Percentiles rank a stretch among this genome's conserved stretches.
Conservation (phyloP, 352 stramenopile genomes). For the Phytopythium aichiense region DNA sequence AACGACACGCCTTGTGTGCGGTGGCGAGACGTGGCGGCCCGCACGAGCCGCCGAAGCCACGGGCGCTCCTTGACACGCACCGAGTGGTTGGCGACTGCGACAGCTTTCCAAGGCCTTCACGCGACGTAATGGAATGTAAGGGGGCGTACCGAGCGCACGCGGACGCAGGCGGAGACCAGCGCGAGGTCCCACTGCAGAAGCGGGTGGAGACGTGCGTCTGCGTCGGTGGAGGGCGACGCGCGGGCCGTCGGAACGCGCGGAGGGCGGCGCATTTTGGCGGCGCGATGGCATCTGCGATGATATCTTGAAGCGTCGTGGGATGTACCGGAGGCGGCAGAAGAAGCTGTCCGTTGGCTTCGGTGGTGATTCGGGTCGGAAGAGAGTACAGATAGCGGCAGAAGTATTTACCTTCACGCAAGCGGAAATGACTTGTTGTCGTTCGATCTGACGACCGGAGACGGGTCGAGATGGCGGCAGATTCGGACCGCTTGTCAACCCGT, state of each 20-base stretch:
- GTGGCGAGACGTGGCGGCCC: conserved; percentile 47
- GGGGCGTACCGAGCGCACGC: conserved; percentile 29
- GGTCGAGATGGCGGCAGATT: too few species aligned
- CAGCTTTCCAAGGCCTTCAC: not conserved
- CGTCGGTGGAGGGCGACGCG: not conserved
- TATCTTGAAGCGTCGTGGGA: too few species aligned
- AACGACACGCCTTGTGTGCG: conserved; percentile 63
- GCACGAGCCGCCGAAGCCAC: conserved; percentile 34
- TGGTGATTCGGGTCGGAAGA: too few species aligned
- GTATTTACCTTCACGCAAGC: too few species aligned
- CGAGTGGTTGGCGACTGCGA: not conserved
- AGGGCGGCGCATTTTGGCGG: not conserved
- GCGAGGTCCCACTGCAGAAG: conserved; percentile 57
- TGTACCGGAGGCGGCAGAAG: too few species aligned
- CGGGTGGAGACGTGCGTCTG: conserved; percentile 30
- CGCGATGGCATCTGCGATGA: not conserved
- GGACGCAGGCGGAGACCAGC: conserved; percentile 29
- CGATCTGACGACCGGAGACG: too few species aligned
- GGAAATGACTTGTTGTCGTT: too few species aligned
- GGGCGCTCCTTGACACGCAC: conserved; percentile 13
- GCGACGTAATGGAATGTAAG: too few species aligned
- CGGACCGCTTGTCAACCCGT: too few species aligned
- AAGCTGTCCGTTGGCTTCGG: too few species aligned
- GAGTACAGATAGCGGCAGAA: too few species aligned
- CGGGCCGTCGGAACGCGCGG: not conserved